Base-by-base conservation (phyloP, 768 basidiomycete species). In the Lyophyllum semitale region DNA sequence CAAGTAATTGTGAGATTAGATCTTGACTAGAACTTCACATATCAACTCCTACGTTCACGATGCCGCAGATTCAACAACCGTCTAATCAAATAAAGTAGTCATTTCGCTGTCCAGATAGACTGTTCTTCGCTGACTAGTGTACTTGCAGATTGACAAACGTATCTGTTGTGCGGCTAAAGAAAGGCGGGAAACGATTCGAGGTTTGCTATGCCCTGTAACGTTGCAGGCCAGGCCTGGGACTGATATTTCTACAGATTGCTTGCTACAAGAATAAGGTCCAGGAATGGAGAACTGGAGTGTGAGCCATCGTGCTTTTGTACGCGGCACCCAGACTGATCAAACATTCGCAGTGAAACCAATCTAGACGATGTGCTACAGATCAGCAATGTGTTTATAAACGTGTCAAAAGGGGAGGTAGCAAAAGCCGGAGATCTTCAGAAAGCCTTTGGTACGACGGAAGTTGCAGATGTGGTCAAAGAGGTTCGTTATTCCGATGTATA, bases 231-330 rank as follows among this genome's bases (percentile, higher is more conserved):
- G 48, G 4, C 32, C 20, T n/a, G 18, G 32, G 49, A 8, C 47
- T 62, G 9, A 69, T 30, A 35, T 13, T 18, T 23, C 27, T 45
- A 11, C 51, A 81, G 96, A 91, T 99, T 64, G 96, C 97, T 33
- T 97, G 95, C 72, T 99, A 98, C 78, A 96, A 98, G 79, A 99
- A 99, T 74, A 98, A 98, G 73, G 97, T 99, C 25, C 93, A 95
- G 63, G 95, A 97, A 70, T 99, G 88, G 84, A 78, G 97, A 55
- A 93, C 83, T 54, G 95, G 95, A 58, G 90, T 96, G 87, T 93
- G 71, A 68, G 87, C 77, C 26, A 18, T 53, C 25, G 6, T 8
- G 30, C 27, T 42, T n/a, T 32, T 53, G 23, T n/a, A 8, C 45
- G 27, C 29, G 8, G 27, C 41, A 9, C 22, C 30, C 26, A 18